A percentile compares a stretch with the other conserved stretches of the same genome.
Conservation (phyloP, 1,139 yeast genomes). For the Suhomyces terraborum region DNA sequence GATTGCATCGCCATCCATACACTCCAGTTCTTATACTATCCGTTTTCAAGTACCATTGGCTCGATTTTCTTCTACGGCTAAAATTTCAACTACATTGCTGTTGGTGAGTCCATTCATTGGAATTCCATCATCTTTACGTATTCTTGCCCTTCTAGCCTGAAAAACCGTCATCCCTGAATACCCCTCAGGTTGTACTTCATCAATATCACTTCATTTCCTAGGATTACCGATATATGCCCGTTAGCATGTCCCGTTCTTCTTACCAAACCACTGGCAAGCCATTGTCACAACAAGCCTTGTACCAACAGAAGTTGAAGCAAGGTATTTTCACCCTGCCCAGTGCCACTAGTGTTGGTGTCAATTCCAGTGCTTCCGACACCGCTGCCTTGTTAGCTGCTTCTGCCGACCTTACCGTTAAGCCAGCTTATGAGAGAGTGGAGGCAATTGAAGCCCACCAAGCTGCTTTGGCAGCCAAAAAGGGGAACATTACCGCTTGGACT, state of each 20-base stretch:
- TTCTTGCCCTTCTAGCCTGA: neutral
- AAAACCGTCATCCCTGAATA: neutral
- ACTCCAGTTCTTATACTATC: neutral
- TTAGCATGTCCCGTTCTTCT: slow-evolving; percentile 45
- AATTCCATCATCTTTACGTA: no score
- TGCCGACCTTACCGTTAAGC: slow-evolving; percentile 61
- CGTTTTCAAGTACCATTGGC: neutral
- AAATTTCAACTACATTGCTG: neutral
- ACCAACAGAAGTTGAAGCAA: slow-evolving; percentile 73
- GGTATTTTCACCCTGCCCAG: slow-evolving; percentile 77
- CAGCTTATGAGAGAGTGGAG: slow-evolving; percentile 58
- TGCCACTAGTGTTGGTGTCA: slow-evolving; percentile 68
- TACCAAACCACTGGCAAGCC: slow-evolving; percentile 73
- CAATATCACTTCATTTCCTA: neutral
- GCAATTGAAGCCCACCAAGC: slow-evolving; percentile 71
- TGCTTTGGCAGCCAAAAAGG: slow-evolving; percentile 57
- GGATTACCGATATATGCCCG: neutral
- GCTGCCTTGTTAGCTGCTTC: slow-evolving; percentile 77
- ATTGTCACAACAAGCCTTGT: slow-evolving; percentile 70
- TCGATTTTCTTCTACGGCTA: neutral
- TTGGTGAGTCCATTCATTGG: neutral
- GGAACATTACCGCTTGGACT: slow-evolving; percentile 44
- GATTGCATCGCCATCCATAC: neutral
- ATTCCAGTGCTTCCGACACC: slow-evolving; percentile 66
- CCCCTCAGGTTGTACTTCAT: neutral